Evolutionary conservation across 2,329 filamentous ascomycete species (phyloP).

Genomic region (Hypomyces perniciosus): DNA sequence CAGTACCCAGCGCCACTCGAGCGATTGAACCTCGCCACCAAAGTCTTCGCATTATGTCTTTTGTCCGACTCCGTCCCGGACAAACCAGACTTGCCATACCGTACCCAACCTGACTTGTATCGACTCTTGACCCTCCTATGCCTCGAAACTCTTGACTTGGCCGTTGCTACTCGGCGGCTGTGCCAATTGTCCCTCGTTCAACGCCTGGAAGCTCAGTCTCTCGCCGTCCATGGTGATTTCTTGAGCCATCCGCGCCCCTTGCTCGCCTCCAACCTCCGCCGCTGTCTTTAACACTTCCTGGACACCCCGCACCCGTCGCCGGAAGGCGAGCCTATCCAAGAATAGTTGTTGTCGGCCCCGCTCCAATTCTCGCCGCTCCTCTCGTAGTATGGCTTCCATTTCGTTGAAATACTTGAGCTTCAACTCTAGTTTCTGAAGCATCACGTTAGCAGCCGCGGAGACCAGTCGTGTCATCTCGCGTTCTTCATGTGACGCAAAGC

Average conservation of each 20-base stretch:
- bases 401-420: slow-evolving; percentile 96
- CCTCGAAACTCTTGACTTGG: slow-evolving; percentile 53
- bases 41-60: no score
- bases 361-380: slow-evolving; percentile 88
- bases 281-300: slow-evolving; percentile 67
- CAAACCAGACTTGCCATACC: no score
- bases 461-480: slow-evolving; percentile 93
- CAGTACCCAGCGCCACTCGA: no score
- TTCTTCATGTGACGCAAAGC: slow-evolving; percentile 90
- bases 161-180: slow-evolving; percentile 51
- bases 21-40: no score
- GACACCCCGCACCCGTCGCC: slow-evolving; percentile 76
- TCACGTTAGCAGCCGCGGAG: slow-evolving; percentile 85
- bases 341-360: slow-evolving; percentile 88
- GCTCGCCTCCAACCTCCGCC: slow-evolving; percentile 42
- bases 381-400: slow-evolving; percentile 86
- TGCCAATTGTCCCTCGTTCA: slow-evolving; percentile 37
- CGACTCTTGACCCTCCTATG: slow-evolving; percentile 26
- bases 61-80: no score
- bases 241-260: slow-evolving; percentile 42
- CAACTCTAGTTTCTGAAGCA: slow-evolving; percentile 90
- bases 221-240: slow-evolving; percentile 44
- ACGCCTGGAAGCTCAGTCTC: slow-evolving; percentile 47
- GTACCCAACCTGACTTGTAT: no score
- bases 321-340: slow-evolving; percentile 84